Percentiles rank a stretch among this genome's conserved stretches.
phyloP scores from a whole-genome alignment of 805 yeast genomes.

The Starmerella bombicola region DNA sequence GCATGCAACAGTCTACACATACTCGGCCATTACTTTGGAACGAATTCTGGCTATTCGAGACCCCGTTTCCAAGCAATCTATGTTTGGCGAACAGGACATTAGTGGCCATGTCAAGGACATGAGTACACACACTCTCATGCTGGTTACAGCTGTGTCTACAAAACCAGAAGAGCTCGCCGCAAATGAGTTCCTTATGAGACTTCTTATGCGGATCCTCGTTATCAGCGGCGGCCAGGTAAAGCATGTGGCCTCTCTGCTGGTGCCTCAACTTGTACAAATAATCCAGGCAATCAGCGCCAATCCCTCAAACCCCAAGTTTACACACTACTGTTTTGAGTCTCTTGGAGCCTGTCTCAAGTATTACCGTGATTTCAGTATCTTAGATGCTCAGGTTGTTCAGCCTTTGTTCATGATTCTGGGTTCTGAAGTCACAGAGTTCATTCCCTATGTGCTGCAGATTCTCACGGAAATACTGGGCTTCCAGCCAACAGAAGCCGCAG shows the following conservation, averaged over 20 bases:
- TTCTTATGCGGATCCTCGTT: conserved; percentile 71
- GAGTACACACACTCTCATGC: conserved; percentile 50
- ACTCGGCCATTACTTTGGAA: conserved; percentile 87
- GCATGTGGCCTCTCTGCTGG: conserved; percentile 31
- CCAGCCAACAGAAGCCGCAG: conserved; percentile 28
- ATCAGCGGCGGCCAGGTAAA: conserved; percentile 44
- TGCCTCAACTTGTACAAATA: conserved; percentile 58
- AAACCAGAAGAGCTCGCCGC: conserved; percentile 89
- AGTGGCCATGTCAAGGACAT: conserved; percentile 46
- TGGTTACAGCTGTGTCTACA: conserved; percentile 46
- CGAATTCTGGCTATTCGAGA: conserved; percentile 64
- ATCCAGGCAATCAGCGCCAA: conserved; percentile 62
- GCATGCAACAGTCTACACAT: conserved; percentile 72
- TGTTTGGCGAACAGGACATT: conserved; percentile 66
- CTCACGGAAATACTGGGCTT: conserved; percentile 63
- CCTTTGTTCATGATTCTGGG: conserved; percentile 54
- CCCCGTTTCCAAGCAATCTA: conserved; percentile 31
- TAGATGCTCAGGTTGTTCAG: conserved; percentile 50
- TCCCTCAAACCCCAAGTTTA: conserved; percentile 90
- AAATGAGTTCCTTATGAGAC: conserved; percentile 84
- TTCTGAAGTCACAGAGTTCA: conserved; percentile 83
- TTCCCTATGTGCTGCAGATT: conserved; percentile 87
- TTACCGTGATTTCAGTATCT: conserved; percentile 20
- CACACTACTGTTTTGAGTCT: conserved; percentile 83
- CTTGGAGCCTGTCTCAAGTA: conserved; percentile 62